Conservation (phyloP, 2,329 filamentous ascomycete species). For the Pleurostoma richardsiae region DNA sequence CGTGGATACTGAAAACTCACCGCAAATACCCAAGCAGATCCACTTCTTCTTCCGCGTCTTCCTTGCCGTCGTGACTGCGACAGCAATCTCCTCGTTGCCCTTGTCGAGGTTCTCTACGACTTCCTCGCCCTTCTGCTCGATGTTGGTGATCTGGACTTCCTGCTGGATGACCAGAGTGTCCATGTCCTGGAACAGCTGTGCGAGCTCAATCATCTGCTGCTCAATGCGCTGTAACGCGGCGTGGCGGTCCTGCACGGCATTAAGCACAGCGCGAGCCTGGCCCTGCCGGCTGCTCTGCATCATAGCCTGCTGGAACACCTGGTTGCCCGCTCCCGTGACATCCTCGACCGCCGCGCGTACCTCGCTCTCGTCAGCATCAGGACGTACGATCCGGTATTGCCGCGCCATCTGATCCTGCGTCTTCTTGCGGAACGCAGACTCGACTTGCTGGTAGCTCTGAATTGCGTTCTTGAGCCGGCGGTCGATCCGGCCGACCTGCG, state of each 20-base stretch:
- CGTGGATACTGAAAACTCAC: constrained; percentile 30
- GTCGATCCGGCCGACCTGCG: constrained; percentile 78
- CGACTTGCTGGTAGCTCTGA: constrained; percentile 73
- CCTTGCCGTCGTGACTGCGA: constrained; percentile 77
- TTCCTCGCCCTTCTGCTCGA: constrained; percentile 83
- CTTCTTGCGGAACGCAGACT: constrained; percentile 74
- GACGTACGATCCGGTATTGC: constrained; percentile 85
- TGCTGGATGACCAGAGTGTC: constrained; percentile 83
- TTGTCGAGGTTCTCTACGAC: constrained; percentile 79
- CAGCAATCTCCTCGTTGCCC: constrained; percentile 76
- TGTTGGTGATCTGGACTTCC: constrained; percentile 71
- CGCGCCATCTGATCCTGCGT: constrained; percentile 79
- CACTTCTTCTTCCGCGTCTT: constrained; percentile 90
- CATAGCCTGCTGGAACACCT: constrained; percentile 85
- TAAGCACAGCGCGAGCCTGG: constrained; percentile 73
- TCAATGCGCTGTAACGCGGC: constrained; percentile 89
- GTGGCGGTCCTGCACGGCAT: constrained; percentile 78
- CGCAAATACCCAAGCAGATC: constrained; percentile 78
- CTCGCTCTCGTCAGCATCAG: constrained; percentile 74
- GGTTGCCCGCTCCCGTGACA: constrained; percentile 60
- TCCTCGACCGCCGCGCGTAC: constrained; percentile 74
- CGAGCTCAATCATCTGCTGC: constrained; percentile 79
- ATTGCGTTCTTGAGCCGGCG: constrained; percentile 76
- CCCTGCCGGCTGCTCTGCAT: constrained; percentile 76
- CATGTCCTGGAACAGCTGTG: constrained; percentile 85